A percentile compares a stretch with the other conserved stretches of the same genome.
phyloP scores from a whole-genome alignment of 1,284 basidiomycete species.

The Ceratorhiza oryzae-sativae region DNA sequence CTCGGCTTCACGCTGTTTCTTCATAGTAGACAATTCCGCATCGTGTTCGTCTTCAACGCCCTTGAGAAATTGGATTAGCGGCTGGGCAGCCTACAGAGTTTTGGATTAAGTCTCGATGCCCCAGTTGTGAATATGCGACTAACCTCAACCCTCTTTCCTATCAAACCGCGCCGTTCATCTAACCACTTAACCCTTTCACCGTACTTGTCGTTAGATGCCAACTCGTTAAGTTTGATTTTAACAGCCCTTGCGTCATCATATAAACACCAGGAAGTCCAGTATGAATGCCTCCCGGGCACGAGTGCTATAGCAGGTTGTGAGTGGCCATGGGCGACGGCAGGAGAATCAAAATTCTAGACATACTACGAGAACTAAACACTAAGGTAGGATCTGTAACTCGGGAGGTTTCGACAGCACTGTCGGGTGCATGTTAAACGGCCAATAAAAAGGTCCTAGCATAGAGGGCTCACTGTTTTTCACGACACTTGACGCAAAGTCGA shows the following conservation, averaged over 20 bases:
- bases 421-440: background rate
- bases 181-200: background rate
- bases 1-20: slow-evolving; percentile 2
- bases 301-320: background rate
- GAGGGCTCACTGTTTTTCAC: slow-evolving; percentile 7
- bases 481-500: slow-evolving; percentile 23
- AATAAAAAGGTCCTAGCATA: background rate
- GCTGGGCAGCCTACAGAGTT: background rate
- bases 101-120: background rate
- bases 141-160: background rate
- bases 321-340: background rate
- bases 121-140: too few species aligned
- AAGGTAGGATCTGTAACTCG: slow-evolving; percentile 3
- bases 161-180: background rate
- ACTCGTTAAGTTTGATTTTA: slow-evolving; percentile 26
- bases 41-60: background rate
- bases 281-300: background rate
- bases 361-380: slow-evolving; percentile 12
- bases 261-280: slow-evolving; percentile 12
- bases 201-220: background rate
- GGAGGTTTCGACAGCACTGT: slow-evolving; percentile 11
- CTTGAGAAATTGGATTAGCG: background rate
- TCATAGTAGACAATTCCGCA: background rate
- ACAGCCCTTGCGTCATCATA: slow-evolving; percentile 10
- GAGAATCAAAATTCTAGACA: background rate